Evolutionary conservation across 352 stramenopile species (phyloP).

Genomic region (Phytophthora idaei): DNA sequence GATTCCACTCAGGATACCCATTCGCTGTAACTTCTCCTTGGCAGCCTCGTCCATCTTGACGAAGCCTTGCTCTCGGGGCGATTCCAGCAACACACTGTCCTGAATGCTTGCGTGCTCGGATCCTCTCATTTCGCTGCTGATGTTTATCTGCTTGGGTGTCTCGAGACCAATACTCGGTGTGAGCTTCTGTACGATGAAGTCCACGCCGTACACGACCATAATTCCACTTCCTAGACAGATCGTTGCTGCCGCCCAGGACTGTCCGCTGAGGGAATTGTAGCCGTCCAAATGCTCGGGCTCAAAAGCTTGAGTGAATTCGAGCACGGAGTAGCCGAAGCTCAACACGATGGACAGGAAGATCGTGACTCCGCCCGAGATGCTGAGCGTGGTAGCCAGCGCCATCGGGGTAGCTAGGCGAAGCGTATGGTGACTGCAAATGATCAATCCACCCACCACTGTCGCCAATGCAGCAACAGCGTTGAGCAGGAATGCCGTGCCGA

Average conservation of each 20-base stretch:
- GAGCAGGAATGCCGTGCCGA: conserved; percentile 44
- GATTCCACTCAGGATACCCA: conserved; percentile 92
- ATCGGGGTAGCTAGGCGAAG: conserved; percentile 60
- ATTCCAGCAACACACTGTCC: not conserved
- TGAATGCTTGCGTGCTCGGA: not conserved
- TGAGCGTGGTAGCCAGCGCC: conserved; percentile 60
- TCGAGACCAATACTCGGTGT: conserved; percentile 25
- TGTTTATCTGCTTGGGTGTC: not conserved
- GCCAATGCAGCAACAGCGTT: conserved; percentile 48
- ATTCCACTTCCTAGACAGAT: conserved; percentile 87
- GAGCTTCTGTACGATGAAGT: conserved; percentile 51
- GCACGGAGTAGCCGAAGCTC: conserved; percentile 53
- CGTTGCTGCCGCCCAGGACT: conserved; percentile 80
- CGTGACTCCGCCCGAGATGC: conserved; percentile 67
- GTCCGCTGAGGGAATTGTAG: conserved; percentile 25
- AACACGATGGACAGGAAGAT: conserved; percentile 78
- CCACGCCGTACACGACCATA: conserved; percentile 49
- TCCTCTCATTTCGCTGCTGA: not conserved
- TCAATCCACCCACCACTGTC: conserved; percentile 57
- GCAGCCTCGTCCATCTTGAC: conserved; percentile 47
- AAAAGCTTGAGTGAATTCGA: conserved; percentile 40
- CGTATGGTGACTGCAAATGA: conserved; percentile 60
- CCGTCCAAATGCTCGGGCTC: conserved; percentile 30
- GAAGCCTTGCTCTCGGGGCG: conserved; percentile 18
- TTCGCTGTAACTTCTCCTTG: conserved; percentile 70